Conservation (phyloP, 441 rosid species). For the Eutrema salsugineum region DNA sequence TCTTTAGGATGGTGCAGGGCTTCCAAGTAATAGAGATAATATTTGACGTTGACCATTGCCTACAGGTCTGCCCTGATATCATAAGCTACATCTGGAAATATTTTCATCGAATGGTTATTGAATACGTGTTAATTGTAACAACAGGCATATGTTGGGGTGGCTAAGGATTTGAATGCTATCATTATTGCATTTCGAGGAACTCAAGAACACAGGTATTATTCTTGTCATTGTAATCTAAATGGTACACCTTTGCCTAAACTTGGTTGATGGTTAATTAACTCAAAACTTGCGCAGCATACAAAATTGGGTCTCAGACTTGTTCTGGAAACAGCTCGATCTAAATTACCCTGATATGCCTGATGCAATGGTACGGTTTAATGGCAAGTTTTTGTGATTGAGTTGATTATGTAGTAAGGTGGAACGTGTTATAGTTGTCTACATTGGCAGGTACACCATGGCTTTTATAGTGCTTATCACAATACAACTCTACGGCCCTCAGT, state of each 20-base stretch:
- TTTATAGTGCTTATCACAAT: slow-evolving; percentile 86
- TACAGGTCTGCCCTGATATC: slow-evolving; percentile 52
- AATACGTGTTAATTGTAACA: slow-evolving; percentile 4
- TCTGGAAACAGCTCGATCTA: slow-evolving; percentile 96
- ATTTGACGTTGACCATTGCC: slow-evolving; percentile 75
- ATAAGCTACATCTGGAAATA: not conserved
- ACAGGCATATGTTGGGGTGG: slow-evolving; percentile 94
- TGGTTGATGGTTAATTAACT: not conserved
- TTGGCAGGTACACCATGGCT: slow-evolving; percentile 86
- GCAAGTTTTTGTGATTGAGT: not conserved
- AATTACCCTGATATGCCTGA: slow-evolving; percentile 93
- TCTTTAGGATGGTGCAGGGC: slow-evolving; percentile 51
- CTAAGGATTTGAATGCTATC: slow-evolving; percentile 71
- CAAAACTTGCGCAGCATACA: slow-evolving; percentile 54
- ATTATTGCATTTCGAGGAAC: slow-evolving; percentile 97
- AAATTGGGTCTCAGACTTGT: slow-evolving; percentile 90
- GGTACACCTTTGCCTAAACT: not conserved
- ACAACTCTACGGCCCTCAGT: slow-evolving; percentile 75
- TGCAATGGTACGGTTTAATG: slow-evolving; percentile 61
- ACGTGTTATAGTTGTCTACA: not conserved
- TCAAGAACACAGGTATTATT: slow-evolving; percentile 69
- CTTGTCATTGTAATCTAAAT: not conserved
- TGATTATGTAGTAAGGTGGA: not conserved
- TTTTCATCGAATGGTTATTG: not conserved
- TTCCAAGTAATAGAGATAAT: slow-evolving; percentile 81